These are phyloP conservation scores for Fragaria ananassa DNA, from an alignment of 306 rosid genomes.

Conservation along the genomic window DNA sequence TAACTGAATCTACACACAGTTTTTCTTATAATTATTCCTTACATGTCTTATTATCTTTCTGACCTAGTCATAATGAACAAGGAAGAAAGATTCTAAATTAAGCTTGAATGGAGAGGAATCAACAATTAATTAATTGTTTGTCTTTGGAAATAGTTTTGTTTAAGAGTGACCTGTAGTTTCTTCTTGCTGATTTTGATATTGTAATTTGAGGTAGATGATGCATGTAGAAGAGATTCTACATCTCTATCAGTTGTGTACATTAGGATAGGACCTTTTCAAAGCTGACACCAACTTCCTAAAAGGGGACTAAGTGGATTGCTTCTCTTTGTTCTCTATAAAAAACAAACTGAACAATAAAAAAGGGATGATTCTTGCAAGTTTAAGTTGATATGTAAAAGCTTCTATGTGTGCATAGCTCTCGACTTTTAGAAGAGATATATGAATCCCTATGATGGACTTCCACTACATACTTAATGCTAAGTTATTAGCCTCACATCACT, in stretches of 20 bases:
- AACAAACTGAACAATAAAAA: not conserved
- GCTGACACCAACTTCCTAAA: not conserved
- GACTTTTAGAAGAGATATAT: not conserved
- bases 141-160: not conserved
- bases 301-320: not conserved
- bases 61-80: not conserved
- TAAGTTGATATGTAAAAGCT: slow-evolving; percentile 8
- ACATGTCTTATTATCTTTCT: not conserved
- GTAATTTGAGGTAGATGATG: slow-evolving; percentile 11
- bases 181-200: not conserved
- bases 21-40: not conserved
- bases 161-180: not conserved
- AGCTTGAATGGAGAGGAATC: not conserved
- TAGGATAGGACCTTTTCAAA: slow-evolving; percentile 8
- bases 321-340: not conserved
- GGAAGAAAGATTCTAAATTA: not conserved
- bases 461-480: slow-evolving; percentile 15
- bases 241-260: not conserved
- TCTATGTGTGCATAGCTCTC: not conserved
- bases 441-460: slow-evolving; percentile 9
- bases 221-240: not conserved
- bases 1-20: not conserved
- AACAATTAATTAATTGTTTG: not conserved
- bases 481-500: slow-evolving; percentile 7
- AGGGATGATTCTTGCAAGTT: slow-evolving; percentile 1